Evolutionary conservation across 1,139 yeast species (phyloP).

Genomic region (Blastobotrys buckinghamii): DNA sequence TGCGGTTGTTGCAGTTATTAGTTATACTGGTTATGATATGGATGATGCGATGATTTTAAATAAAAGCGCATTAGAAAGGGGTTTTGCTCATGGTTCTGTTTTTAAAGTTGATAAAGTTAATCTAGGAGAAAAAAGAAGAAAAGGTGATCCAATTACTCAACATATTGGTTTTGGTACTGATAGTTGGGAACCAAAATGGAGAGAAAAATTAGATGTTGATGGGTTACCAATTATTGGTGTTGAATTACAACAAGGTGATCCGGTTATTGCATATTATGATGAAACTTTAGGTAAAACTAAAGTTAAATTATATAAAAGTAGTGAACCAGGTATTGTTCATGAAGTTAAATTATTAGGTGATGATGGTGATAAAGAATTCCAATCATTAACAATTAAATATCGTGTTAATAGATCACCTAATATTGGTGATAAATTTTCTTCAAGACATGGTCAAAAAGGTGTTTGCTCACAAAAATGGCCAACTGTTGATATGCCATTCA

Average conservation of each 20-base stretch:
- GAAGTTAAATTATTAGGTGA: conserved; percentile 92
- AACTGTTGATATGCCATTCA: conserved; percentile 91
- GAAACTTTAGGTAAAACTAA: conserved; percentile 89
- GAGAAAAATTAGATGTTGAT: conserved; percentile 79
- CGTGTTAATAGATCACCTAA: conserved; percentile 88
- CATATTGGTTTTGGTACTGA: conserved; percentile 94
- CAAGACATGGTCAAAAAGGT: conserved; percentile 99
- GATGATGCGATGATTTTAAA: conserved; percentile 98
- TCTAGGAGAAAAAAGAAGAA: conserved; percentile 66
- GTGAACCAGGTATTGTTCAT: conserved; percentile 92
- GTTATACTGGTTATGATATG: conserved; percentile 99
- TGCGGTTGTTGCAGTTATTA: conserved; percentile 97
- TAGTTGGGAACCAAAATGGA: conserved; percentile 89
- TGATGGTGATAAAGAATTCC: conserved; percentile 80
- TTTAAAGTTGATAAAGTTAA: conserved; percentile 93
- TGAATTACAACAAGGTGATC: conserved; percentile 90
- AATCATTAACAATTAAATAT: conserved; percentile 79
- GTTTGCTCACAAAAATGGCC: conserved; percentile 99
- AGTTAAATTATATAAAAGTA: conserved; percentile 86
- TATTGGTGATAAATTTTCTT: conserved; percentile 97
- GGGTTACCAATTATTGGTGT: conserved; percentile 92
- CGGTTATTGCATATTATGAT: conserved; percentile 87
- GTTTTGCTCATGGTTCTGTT: conserved; percentile 95
- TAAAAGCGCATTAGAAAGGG: conserved; percentile 96
- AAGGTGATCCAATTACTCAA: conserved; percentile 93